These are phyloP conservation scores for Kwoniella shivajii DNA, from an alignment of 1,284 basidiomycete genomes.

Conservation along the genomic window DNA sequence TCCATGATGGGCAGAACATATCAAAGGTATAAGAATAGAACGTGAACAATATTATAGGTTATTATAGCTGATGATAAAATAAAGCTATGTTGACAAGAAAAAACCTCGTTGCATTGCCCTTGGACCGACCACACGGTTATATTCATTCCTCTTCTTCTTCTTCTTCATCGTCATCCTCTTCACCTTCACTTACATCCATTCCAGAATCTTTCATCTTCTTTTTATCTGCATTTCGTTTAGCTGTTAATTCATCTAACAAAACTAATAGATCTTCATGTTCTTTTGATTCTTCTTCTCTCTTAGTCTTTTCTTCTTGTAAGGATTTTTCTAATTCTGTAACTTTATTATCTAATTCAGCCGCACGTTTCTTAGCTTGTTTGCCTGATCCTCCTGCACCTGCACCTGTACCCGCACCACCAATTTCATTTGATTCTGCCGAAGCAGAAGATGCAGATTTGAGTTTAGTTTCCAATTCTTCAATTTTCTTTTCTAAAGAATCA, in stretches of 20 bases:
- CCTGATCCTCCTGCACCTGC: slow-evolving; percentile 15
- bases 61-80: no score
- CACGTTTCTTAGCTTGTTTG: slow-evolving; percentile 23
- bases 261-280: slow-evolving; percentile 95
- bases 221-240: slow-evolving; percentile 83
- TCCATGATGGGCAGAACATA: no score
- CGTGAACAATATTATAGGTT: no score
- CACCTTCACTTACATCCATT: slow-evolving; percentile 87
- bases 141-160: no score
- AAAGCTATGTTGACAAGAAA: no score
- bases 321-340: slow-evolving; percentile 47
- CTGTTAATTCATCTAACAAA: slow-evolving; percentile 85
- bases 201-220: slow-evolving; percentile 69
- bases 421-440: slow-evolving; percentile 5
- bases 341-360: slow-evolving; percentile 21
- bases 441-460: slow-evolving; percentile 23
- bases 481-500: slow-evolving; percentile 8
- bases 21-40: no score
- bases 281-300: slow-evolving; percentile 78
- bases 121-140: no score
- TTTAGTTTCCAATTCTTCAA: slow-evolving; percentile 30
- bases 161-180: slow-evolving; percentile 71
- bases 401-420: slow-evolving; percentile 1
- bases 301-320: slow-evolving; percentile 63
- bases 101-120: no score